Conservation (phyloP, 2,329 filamentous ascomycete species). For the Herpotrichia juniperi region DNA sequence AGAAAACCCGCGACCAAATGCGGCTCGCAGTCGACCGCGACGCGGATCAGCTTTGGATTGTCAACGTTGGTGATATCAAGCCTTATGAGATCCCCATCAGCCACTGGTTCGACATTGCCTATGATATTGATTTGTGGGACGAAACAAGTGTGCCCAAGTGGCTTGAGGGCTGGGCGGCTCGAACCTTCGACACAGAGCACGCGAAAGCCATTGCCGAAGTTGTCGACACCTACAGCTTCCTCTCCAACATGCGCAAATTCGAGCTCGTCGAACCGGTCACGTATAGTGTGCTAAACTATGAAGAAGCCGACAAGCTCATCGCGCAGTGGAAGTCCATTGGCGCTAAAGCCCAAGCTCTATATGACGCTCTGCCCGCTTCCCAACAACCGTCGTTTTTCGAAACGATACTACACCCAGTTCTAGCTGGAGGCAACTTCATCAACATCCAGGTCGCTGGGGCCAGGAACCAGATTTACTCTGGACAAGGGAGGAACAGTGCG, state of each 20-base stretch:
- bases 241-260: constrained; percentile 65
- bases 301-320: constrained; percentile 65
- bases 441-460: constrained; percentile 51
- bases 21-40: constrained; percentile 64
- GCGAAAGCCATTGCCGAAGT: constrained; percentile 58
- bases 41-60: constrained; percentile 68
- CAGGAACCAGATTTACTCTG: constrained; percentile 44
- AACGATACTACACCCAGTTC: constrained; percentile 65
- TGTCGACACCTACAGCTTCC: constrained; percentile 62
- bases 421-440: constrained; percentile 63
- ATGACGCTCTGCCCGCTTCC: constrained; percentile 58
- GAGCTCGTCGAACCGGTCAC: constrained; percentile 65
- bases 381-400: constrained; percentile 67
- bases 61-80: constrained; percentile 72
- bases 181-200: constrained; percentile 61
- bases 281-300: constrained; percentile 68
- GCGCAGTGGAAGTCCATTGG: constrained; percentile 62
- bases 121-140: constrained; percentile 65
- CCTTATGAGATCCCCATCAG: constrained; percentile 69
- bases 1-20: constrained; percentile 71
- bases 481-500: constrained; percentile 46
- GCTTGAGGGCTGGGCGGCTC: constrained; percentile 62
- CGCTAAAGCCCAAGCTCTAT: constrained; percentile 61
- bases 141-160: constrained; percentile 62
- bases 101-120: constrained; percentile 72